Percentiles rank a stretch among this genome's conserved stretches.
Evolutionary conservation across 805 yeast genomes (phyloP).

Genomic region (Phaffomyces thermotolerans): DNA sequence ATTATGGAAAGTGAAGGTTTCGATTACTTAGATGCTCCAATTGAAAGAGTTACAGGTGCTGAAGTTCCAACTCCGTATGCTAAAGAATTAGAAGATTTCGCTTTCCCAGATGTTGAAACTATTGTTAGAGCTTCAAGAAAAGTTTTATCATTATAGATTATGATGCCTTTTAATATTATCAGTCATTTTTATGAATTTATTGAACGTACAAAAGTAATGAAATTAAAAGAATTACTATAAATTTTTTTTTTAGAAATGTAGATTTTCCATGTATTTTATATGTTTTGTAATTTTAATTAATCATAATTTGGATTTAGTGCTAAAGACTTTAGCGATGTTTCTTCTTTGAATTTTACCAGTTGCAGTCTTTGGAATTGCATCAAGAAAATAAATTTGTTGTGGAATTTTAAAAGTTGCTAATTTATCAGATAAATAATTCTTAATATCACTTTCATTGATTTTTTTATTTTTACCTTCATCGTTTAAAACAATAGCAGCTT

Average conservation of each 20-base stretch:
- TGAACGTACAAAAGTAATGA: no score
- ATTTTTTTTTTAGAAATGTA: neutral
- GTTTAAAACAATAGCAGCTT: conserved; percentile 59
- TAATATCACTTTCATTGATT: conserved; percentile 36
- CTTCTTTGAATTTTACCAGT: conserved; percentile 74
- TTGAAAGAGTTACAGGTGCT: conserved; percentile 97
- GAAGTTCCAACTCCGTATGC: conserved; percentile 99
- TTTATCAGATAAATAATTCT: conserved; percentile 35
- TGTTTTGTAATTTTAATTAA: no score
- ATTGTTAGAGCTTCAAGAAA: conserved; percentile 82
- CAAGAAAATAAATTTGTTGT: conserved; percentile 46
- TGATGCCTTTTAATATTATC: neutral
- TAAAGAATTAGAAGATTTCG: conserved; percentile 90
- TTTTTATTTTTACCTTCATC: conserved; percentile 24
- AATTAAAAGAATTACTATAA: neutral
- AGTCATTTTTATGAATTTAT: no score
- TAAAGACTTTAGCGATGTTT: conserved; percentile 48
- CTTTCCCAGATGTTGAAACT: conserved; percentile 94
- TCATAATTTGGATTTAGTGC: conserved; percentile 25
- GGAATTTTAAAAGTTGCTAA: conserved; percentile 59
- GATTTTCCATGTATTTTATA: no score
- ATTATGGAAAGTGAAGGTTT: conserved; percentile 98
- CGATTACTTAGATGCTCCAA: conserved; percentile 97
- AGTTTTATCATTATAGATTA: conserved; percentile 58
- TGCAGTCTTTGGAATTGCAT: conserved; percentile 64